phyloP scores from a whole-genome alignment of 345 rosid genomes.

The Populus simonii region DNA sequence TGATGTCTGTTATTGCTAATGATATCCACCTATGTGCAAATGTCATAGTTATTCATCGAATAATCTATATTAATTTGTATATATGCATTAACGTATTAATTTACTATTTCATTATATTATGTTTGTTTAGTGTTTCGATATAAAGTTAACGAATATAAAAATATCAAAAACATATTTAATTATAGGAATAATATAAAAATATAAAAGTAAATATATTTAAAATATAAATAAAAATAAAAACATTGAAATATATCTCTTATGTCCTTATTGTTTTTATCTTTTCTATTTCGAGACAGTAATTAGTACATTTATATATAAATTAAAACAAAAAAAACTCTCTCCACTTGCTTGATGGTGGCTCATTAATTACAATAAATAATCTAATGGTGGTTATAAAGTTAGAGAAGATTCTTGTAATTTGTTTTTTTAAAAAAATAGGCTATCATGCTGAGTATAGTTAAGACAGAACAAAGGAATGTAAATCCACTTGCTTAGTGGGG shows the following conservation, averaged over 20 bases:
- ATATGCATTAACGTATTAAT: neutral
- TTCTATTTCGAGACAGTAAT: too few species aligned
- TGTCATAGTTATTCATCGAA: slow-evolving; percentile 4
- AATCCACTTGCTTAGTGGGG: slow-evolving; percentile 43
- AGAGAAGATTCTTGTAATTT: slow-evolving; percentile 16
- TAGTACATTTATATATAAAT: neutral
- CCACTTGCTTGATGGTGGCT: slow-evolving; percentile 31
- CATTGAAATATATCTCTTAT: too few species aligned
- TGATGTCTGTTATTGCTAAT: neutral
- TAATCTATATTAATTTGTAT: too few species aligned
- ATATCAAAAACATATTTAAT: too few species aligned
- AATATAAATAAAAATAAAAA: too few species aligned
- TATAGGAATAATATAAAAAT: too few species aligned
- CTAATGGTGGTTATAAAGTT: neutral
- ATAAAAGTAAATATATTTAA: too few species aligned
- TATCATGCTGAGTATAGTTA: slow-evolving; percentile 22
- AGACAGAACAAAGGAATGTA: slow-evolving; percentile 23
- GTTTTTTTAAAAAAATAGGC: neutral
- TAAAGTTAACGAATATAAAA: too few species aligned
- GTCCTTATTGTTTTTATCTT: too few species aligned
- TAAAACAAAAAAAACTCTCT: neutral
- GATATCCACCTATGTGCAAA: slow-evolving; percentile 21
- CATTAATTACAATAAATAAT: slow-evolving; percentile 5
- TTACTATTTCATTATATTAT: too few species aligned
- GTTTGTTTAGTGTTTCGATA: too few species aligned